A percentile compares a stretch with the other conserved stretches of the same genome.
Conservation (phyloP, 768 basidiomycete species). For the Chiua virens region DNA sequence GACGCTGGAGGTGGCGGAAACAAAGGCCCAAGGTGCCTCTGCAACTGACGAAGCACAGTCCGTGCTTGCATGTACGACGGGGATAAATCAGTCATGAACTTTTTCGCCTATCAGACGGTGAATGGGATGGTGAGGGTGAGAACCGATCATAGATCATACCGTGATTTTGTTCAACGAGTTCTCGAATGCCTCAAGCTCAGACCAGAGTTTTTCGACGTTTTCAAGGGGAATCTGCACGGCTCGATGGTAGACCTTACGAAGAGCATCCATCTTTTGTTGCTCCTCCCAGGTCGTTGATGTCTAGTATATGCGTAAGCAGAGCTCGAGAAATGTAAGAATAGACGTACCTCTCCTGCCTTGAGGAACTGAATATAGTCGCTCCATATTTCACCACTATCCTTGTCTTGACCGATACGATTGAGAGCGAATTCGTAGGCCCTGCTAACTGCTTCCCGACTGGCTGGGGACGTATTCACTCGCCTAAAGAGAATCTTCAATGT, state of each 20-base stretch:
- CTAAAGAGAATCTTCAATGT: conserved; percentile 36
- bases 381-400: conserved; percentile 92
- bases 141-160: conserved; percentile 33
- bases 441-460: conserved; percentile 72
- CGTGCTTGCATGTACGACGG: conserved; percentile 95
- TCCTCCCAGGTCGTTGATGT: conserved; percentile 90
- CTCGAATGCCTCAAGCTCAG: conserved; percentile 91
- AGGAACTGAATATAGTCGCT: conserved; percentile 91
- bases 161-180: conserved; percentile 86
- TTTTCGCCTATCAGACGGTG: conserved; percentile 67
- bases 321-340: background rate
- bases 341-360: conserved; percentile 69
- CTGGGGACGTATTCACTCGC: conserved; percentile 65
- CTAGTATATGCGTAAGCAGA: conserved; percentile 30
- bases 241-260: conserved; percentile 90
- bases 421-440: conserved; percentile 94
- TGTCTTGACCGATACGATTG: conserved; percentile 86
- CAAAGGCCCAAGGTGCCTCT: conserved; percentile 63
- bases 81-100: conserved; percentile 91
- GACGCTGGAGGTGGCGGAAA: conserved; percentile 52
- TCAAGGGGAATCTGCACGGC: conserved; percentile 94
- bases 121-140: background rate
- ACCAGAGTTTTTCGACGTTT: conserved; percentile 91
- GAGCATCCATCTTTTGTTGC: conserved; percentile 90
- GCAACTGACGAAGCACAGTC: conserved; percentile 80